phyloP scores from a whole-genome alignment of 139 green algal species.

The Microglena sp. region DNA sequence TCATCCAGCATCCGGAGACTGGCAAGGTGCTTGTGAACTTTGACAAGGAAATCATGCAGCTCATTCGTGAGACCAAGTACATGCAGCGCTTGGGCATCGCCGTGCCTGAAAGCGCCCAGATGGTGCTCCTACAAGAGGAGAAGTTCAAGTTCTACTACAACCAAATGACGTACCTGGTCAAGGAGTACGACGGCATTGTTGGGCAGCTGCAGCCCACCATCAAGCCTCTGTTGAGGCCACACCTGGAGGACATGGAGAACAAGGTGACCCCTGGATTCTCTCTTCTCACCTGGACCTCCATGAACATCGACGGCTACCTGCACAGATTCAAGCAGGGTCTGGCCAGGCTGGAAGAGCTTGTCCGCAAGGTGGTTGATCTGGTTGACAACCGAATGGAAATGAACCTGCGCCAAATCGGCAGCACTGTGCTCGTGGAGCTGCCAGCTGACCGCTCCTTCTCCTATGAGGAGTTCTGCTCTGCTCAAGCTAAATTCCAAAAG shows the following conservation, averaged over 20 bases:
- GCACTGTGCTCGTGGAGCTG: slow-evolving; percentile 69
- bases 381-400: slow-evolving; percentile 73
- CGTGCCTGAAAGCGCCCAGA: slow-evolving; percentile 67
- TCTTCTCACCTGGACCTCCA: slow-evolving; percentile 75
- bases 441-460: slow-evolving; percentile 69
- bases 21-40: slow-evolving; percentile 77
- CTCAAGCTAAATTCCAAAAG: slow-evolving; percentile 54
- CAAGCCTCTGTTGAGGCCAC: slow-evolving; percentile 68
- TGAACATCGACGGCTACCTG: slow-evolving; percentile 91
- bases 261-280: slow-evolving; percentile 76
- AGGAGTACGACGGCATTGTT: slow-evolving; percentile 64
- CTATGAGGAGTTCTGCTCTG: slow-evolving; percentile 76
- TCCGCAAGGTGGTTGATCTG: slow-evolving; percentile 76
- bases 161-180: slow-evolving; percentile 62
- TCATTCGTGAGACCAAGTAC: slow-evolving; percentile 80
- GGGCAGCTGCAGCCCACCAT: slow-evolving; percentile 43
- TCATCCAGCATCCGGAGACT: slow-evolving; percentile 73
- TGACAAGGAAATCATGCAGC: slow-evolving; percentile 78
- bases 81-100: slow-evolving; percentile 75
- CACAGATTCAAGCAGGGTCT: slow-evolving; percentile 72
- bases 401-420: slow-evolving; percentile 61
- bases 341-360: slow-evolving; percentile 68
- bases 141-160: slow-evolving; percentile 81
- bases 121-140: slow-evolving; percentile 70
- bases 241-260: slow-evolving; percentile 78